Percentiles rank a stretch among this genome's conserved stretches.
Conservation (phyloP, 2,329 filamentous ascomycete species). For the Ampelomyces quisqualis region DNA sequence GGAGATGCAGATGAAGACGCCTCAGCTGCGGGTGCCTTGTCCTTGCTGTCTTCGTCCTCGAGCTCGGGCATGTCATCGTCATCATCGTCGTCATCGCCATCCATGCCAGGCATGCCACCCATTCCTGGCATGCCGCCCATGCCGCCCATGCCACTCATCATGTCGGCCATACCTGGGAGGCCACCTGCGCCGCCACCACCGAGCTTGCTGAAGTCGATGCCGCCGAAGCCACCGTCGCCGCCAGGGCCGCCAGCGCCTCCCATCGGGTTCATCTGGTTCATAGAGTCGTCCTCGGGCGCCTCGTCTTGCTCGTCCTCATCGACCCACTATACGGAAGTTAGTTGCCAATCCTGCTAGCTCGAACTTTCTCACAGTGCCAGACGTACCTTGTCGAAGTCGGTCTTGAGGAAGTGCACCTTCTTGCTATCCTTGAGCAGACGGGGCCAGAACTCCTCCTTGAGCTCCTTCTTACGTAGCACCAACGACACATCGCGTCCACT, state of each 20-base stretch:
- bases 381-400: conserved; percentile 90
- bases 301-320: conserved; percentile 98
- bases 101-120: conserved; percentile 23
- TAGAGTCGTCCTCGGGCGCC: conserved; percentile 70
- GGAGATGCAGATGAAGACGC: conserved; percentile 17
- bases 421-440: conserved; percentile 85
- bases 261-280: conserved; percentile 57
- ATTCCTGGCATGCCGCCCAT: conserved; percentile 24
- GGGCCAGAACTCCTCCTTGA: conserved; percentile 93
- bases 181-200: conserved; percentile 51
- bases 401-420: conserved; percentile 96
- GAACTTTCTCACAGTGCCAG: background rate
- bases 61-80: conserved; percentile 79
- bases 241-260: conserved; percentile 44
- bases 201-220: conserved; percentile 93
- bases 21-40: conserved; percentile 27
- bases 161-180: conserved; percentile 42
- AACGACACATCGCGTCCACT: conserved; percentile 84
- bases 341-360: background rate
- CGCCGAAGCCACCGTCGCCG: conserved; percentile 71
- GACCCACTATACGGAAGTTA: conserved; percentile 65
- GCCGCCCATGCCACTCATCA: conserved; percentile 38
- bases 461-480: conserved; percentile 94
- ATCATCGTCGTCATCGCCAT: conserved; percentile 51
- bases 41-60: conserved; percentile 37